Percentiles rank a stretch among this genome's conserved stretches.
Evolutionary conservation across 2,329 filamentous ascomycete species (phyloP).

Genomic region (Chalara sp.): DNA sequence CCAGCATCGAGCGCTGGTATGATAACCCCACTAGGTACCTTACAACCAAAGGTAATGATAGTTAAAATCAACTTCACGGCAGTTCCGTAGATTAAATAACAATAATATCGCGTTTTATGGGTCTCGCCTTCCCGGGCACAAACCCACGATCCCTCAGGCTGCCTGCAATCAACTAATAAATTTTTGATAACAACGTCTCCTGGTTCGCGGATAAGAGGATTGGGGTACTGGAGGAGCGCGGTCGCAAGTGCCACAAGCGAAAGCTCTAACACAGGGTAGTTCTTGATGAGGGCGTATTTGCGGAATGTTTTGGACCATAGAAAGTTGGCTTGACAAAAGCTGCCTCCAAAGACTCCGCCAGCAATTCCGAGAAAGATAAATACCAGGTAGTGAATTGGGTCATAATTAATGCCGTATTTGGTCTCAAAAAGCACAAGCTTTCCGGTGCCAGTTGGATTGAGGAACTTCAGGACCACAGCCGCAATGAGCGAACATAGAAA

Average conservation of each 20-base stretch:
- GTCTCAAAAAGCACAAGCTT: constrained; percentile 56
- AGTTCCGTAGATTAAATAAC: constrained; percentile 45
- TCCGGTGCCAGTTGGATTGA: constrained; percentile 54
- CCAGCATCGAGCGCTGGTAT: constrained; percentile 52
- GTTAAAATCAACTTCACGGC: constrained; percentile 48
- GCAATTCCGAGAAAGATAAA: constrained; percentile 49
- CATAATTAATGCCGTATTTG: constrained; percentile 49
- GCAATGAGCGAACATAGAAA: constrained; percentile 52
- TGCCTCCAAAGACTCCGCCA: constrained; percentile 51
- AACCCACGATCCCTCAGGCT: constrained; percentile 36
- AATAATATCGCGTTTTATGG: constrained; percentile 37
- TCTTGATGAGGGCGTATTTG: constrained; percentile 43
- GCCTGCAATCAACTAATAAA: constrained; percentile 46
- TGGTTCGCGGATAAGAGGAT: constrained; percentile 45
- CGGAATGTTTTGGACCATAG: constrained; percentile 49
- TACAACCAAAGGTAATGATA: constrained; percentile 52
- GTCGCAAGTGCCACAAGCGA: constrained; percentile 46
- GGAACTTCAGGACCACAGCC: constrained; percentile 45
- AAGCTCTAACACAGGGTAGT: constrained; percentile 48
- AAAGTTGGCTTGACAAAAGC: constrained; percentile 53
- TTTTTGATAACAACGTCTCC: constrained; percentile 51
- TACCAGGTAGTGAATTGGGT: constrained; percentile 46
- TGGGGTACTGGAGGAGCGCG: constrained; percentile 48
- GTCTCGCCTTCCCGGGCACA: constrained; percentile 40
- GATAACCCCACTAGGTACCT: constrained; percentile 54